Conservation (phyloP, 106 monocot species). For the Hemerocallis citrina region DNA sequence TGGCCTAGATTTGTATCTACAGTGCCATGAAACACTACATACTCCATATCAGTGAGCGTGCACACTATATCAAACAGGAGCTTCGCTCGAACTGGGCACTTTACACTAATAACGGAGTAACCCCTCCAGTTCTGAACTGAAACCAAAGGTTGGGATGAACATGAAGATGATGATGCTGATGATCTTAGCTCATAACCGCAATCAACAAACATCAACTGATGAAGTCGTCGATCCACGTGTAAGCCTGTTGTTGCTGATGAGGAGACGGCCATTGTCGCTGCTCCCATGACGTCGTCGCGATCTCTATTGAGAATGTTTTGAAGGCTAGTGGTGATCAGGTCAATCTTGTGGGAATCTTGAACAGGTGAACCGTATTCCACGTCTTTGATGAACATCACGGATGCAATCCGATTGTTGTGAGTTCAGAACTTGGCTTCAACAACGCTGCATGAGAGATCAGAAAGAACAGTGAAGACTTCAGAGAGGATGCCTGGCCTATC, state of each 20-base stretch:
- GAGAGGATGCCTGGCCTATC: slow-evolving; percentile 59
- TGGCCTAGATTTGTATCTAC: slow-evolving; percentile 23
- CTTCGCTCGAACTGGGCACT: slow-evolving; percentile 32
- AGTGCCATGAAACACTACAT: slow-evolving; percentile 43
- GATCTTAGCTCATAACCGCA: slow-evolving; percentile 11
- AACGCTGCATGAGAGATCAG: slow-evolving; percentile 40
- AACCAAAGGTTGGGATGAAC: slow-evolving; percentile 10
- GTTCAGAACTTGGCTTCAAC: slow-evolving; percentile 52
- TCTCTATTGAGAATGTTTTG: slow-evolving; percentile 20
- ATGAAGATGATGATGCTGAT: background rate
- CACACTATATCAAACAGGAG: slow-evolving; percentile 39
- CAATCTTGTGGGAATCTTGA: slow-evolving; percentile 19
- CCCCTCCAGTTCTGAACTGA: slow-evolving; percentile 38
- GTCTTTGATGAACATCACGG: slow-evolving; percentile 32
- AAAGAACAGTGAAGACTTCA: slow-evolving; percentile 51
- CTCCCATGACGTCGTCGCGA: slow-evolving; percentile 10
- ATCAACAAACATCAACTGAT: slow-evolving; percentile 46
- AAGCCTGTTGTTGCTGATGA: background rate
- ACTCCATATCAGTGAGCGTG: slow-evolving; percentile 37
- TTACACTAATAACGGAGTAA: slow-evolving; percentile 35
- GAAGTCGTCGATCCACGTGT: slow-evolving; percentile 42
- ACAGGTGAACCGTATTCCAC: slow-evolving; percentile 5
- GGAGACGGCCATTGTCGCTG: background rate
- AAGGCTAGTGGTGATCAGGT: slow-evolving; percentile 3
- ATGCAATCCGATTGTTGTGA: slow-evolving; percentile 43